Evolutionary conservation across 768 basidiomycete genomes (phyloP), one percentile per base, ranked within the genome.

Genomic region (Leccinum variicolor): DNA sequence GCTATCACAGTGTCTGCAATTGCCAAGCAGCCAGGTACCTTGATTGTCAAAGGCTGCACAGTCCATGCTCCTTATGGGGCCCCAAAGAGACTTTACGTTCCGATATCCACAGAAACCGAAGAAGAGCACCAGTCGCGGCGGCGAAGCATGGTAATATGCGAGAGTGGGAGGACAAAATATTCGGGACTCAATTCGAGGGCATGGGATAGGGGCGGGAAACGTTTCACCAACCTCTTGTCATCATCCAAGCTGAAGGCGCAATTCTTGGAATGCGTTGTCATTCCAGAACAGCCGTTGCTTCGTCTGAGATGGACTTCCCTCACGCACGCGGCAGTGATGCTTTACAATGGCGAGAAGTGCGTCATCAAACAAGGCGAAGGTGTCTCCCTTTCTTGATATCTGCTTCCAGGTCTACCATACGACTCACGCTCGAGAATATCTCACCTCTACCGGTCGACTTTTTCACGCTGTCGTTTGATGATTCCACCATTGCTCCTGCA

Each of bases 281-380:
- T 96, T 19, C 86, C 89, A 2, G 87, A 92, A 64, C 92, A 94
- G 66, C 97, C 97, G 9, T 72, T 94, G 31, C 76, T 98, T 54
- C 84, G 92, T 60, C 88, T 99, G 69, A 81, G 91, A 55, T 79
- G 91, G 67, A 91, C 89, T 15, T 92, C 91, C n/a, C 75, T 97
- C 21, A 95, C 90, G 1, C 94, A 97, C 64, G 94, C 93, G 1
- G 93, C 95, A 0, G 76, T 98, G 25, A 96, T 97, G 92, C 76
- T 98, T 52, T 98, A 96, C 67, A 84, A 96, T 50, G 97, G 97
- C 33, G 97, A 99, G 76, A 86, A 75, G 95, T 94, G 61, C 58
- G 85, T 75, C 6, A 5, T 15, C 34, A 55, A 26, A 23, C 25
- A 61, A 47, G 25, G 46, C 21, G 36, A 61, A 15, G 15, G 6